Evolutionary conservation across 1,284 basidiomycete species (phyloP).

Genomic region (Veloboletus limbatus): DNA sequence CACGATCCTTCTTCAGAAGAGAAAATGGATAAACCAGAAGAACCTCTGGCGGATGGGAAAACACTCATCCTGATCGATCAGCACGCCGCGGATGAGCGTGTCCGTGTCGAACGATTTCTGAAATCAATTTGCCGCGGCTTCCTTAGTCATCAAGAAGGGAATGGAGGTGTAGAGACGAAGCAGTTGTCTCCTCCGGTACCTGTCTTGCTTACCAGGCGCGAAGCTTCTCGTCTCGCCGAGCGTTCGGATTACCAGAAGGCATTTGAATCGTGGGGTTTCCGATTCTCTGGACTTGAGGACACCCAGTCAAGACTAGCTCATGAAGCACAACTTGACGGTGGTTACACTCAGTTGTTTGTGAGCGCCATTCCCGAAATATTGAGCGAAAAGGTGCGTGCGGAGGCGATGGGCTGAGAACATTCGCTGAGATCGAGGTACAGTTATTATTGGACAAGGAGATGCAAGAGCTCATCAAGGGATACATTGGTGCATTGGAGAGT

Average conservation of each 20-base stretch:
- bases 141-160: constrained; percentile 37
- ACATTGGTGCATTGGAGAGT: constrained; percentile 47
- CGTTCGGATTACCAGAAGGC: constrained; percentile 43
- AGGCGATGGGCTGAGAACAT: not conserved
- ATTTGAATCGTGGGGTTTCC: constrained; percentile 74
- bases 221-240: constrained; percentile 49
- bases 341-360: constrained; percentile 60
- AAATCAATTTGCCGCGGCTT: constrained; percentile 68
- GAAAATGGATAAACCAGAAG: constrained; percentile 13
- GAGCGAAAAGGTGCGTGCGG: constrained; percentile 57
- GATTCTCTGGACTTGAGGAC: constrained; percentile 43
- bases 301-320: constrained; percentile 13
- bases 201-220: constrained; percentile 62
- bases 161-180: constrained; percentile 38
- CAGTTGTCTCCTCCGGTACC: constrained; percentile 50
- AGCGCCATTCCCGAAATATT: constrained; percentile 61
- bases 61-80: constrained; percentile 87
- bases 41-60: constrained; percentile 10
- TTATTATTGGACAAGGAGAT: constrained; percentile 63
- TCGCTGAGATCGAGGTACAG: constrained; percentile 37
- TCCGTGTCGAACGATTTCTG: constrained; percentile 84
- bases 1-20: constrained; percentile 11
- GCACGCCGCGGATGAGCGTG: constrained; percentile 92
- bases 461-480: constrained; percentile 64
- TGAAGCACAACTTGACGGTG: constrained; percentile 29